Percentiles rank a stretch among this genome's conserved stretches.
Conservation (phyloP, 805 yeast genomes). For the Saccharomycopsis fermentans region DNA sequence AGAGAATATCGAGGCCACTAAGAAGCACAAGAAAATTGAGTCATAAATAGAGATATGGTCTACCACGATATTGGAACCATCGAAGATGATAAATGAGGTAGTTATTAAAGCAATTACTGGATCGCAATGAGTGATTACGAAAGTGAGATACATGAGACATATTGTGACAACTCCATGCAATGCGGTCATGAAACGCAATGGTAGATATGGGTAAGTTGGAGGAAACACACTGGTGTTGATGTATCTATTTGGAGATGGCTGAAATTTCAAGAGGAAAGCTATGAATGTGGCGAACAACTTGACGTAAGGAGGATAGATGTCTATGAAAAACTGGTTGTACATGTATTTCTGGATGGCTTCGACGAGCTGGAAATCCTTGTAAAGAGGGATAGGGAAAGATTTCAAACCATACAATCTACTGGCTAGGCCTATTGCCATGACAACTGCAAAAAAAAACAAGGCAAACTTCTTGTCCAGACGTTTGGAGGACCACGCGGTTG, state of each 20-base stretch:
- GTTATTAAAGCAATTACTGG: constrained; percentile 41
- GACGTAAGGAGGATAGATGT: constrained; percentile 65
- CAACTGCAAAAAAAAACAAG: not conserved
- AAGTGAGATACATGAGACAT: constrained; percentile 41
- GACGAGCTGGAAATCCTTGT: constrained; percentile 38
- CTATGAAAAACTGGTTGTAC: constrained; percentile 53
- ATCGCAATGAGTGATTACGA: constrained; percentile 48
- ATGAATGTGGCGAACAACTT: constrained; percentile 48
- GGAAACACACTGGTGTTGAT: not conserved
- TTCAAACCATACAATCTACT: constrained; percentile 28
- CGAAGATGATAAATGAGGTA: constrained; percentile 43
- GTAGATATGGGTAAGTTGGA: constrained; percentile 36
- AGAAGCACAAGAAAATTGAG: constrained; percentile 32
- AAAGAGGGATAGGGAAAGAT: constrained; percentile 33
- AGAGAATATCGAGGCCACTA: constrained; percentile 23
- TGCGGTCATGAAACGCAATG: constrained; percentile 50
- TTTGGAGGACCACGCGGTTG: not conserved
- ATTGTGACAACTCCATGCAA: constrained; percentile 44
- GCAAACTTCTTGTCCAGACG: not conserved
- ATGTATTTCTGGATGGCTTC: constrained; percentile 35
- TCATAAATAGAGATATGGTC: constrained; percentile 44
- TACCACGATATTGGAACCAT: constrained; percentile 54
- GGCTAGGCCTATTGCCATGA: constrained; percentile 7
- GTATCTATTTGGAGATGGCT: constrained; percentile 3
- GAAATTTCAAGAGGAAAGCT: constrained; percentile 33